Base-by-base conservation (phyloP, 805 yeast species). In the Metschnikowia bowlesiae region DNA sequence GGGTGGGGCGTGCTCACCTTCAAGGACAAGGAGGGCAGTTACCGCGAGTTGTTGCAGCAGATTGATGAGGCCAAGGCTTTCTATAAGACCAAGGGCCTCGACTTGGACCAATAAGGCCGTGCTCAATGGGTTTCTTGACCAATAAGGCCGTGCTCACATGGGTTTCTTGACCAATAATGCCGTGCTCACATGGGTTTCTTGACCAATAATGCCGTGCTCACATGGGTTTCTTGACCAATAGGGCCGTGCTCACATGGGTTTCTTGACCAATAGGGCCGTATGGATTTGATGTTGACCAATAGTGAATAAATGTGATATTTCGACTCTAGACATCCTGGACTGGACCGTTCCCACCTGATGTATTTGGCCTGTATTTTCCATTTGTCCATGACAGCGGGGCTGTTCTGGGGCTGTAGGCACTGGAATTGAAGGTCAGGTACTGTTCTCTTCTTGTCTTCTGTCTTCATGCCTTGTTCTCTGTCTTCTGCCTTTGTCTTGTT, bases 1-100 rank as follows among this genome's bases (percentile, higher is more conserved):
- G 90, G 90, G 44, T 79, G 79, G 73, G 88, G 87, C 44, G 84
- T 84, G 13, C 69, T 73, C 61, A 80, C 88, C 1, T 83, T 84
- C 71, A 83, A 84, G 56, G 87, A 84, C 70, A 84, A 85, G 66
- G 83, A 82, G 55, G 85, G 74, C 48, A 84, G 83, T 65, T 82
- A 84, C 67, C 60, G 71, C 55, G 89, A 84, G 63, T 75, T 84
- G 60, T 70, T 82, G 62, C 71, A 53, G 47, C 79, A 73, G 66
- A 82, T 84, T 56, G 79, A 73, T 41, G 84, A 81, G 64, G 90
- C 90, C 53, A 83, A 80, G 70, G 69, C 62, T 1, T 84, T 79
- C 55, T 72, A 84, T 62, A 75, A 72, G 57, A 58, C 70, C 50
- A 77, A 83, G 60, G 85, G 85, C 16, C 74, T 84, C 53, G 76